A percentile compares a stretch with the other conserved stretches of the same genome.
Conservation (phyloP, 768 basidiomycete species). For the Imleria badia region DNA sequence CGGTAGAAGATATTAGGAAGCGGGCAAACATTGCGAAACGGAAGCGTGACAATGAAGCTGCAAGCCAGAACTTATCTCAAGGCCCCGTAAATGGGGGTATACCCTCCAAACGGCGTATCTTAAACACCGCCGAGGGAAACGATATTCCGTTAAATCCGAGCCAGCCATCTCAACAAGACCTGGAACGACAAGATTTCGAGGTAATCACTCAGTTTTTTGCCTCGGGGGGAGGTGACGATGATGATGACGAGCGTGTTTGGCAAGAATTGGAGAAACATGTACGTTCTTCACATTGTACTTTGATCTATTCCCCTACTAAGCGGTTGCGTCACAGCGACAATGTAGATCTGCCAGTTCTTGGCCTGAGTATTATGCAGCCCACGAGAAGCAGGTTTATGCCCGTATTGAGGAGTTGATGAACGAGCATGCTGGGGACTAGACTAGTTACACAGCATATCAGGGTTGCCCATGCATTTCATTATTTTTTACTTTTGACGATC, state of each 20-base stretch:
- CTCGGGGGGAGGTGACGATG: slow-evolving; percentile 46
- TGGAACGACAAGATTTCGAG: slow-evolving; percentile 45
- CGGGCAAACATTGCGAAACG: slow-evolving; percentile 50
- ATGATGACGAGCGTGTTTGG: slow-evolving; percentile 53
- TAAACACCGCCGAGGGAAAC: background rate
- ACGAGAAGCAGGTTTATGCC: slow-evolving; percentile 41
- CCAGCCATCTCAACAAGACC: slow-evolving; percentile 7
- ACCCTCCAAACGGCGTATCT: background rate
- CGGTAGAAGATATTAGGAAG: slow-evolving; percentile 50
- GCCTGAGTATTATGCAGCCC: slow-evolving; percentile 51
- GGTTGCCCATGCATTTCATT: background rate
- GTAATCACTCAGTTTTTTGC: slow-evolving; percentile 56
- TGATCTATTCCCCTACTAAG: background rate
- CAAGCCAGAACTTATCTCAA: background rate
- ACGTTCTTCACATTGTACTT: slow-evolving; percentile 11
- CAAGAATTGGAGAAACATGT: slow-evolving; percentile 48
- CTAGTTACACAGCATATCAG: background rate
- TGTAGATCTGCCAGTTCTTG: slow-evolving; percentile 46
- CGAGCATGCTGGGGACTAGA: slow-evolving; percentile 13
- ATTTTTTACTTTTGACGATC: slow-evolving; percentile 2
- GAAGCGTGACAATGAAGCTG: slow-evolving; percentile 31
- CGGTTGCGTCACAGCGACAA: slow-evolving; percentile 30
- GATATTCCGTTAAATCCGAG: background rate
- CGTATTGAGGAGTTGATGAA: slow-evolving; percentile 38
- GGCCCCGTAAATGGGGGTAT: background rate